Evolutionary conservation across 257 asterid species (phyloP).

Genomic region (Asclepias syriaca): DNA sequence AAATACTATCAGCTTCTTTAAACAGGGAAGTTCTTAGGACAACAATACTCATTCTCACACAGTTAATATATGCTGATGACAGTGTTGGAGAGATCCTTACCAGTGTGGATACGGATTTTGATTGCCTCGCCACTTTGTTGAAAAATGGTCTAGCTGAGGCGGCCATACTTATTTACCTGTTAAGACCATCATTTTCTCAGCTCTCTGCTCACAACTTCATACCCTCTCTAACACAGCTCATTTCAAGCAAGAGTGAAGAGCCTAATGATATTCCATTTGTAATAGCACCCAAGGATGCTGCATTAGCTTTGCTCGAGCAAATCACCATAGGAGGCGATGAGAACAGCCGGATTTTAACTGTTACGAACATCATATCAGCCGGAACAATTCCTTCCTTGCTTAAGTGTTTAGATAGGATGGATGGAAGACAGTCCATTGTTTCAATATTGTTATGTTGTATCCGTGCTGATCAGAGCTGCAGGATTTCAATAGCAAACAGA

Average conservation of each 20-base stretch:
- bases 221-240: constrained; percentile 38
- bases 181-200: constrained; percentile 59
- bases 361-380: constrained; percentile 36
- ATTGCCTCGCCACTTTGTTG: constrained; percentile 54
- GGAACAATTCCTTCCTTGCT: constrained; percentile 55
- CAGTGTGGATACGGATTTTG: constrained; percentile 65
- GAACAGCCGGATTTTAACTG: constrained; percentile 34
- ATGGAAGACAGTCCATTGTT: constrained; percentile 43
- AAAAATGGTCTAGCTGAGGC: constrained; percentile 72
- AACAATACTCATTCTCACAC: constrained; percentile 50
- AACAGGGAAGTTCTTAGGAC: constrained; percentile 58
- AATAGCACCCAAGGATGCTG: constrained; percentile 70
- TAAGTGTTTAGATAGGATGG: constrained; percentile 48
- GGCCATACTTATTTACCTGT: constrained; percentile 49
- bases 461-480: constrained; percentile 50
- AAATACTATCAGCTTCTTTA: constrained; percentile 62
- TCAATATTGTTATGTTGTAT: constrained; percentile 59
- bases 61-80: constrained; percentile 53
- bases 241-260: constrained; percentile 48
- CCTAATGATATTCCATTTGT: constrained; percentile 31
- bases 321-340: constrained; percentile 63
- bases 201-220: constrained; percentile 46
- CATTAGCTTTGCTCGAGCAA: constrained; percentile 56
- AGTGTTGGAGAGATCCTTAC: constrained; percentile 45
- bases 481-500: constrained; percentile 44